These are phyloP conservation scores for Emydomyces testavorans DNA, from an alignment of 2,329 filamentous ascomycete species.

Conservation along the genomic window DNA sequence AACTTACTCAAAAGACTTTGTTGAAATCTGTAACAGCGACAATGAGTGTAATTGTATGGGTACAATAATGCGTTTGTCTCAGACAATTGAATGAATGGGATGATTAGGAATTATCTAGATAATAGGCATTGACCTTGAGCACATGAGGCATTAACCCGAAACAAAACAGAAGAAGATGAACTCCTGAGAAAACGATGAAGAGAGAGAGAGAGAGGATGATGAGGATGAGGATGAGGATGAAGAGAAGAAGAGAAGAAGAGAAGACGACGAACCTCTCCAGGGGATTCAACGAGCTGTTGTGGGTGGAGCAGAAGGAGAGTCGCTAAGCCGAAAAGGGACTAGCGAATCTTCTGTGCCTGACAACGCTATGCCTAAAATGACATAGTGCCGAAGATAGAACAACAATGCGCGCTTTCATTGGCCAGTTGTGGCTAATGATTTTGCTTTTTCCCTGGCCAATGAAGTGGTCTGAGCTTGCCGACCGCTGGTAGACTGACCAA, in stretches of 20 bases:
- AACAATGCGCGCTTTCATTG: not conserved
- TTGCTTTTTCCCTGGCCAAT: constrained; percentile 3
- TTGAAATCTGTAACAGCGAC: too few relatives aligned
- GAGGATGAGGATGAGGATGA: not conserved
- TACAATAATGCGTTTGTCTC: not conserved
- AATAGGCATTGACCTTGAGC: not conserved
- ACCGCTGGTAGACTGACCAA: not conserved
- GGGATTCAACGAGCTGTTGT: too few relatives aligned
- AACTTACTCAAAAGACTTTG: too few relatives aligned
- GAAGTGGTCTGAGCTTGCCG: not conserved
- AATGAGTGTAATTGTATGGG: not conserved
- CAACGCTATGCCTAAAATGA: not conserved
- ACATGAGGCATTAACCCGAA: not conserved
- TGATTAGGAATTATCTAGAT: not conserved
- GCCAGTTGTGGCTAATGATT: not conserved
- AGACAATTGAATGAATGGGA: not conserved
- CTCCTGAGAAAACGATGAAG: not conserved
- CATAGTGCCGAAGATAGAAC: not conserved
- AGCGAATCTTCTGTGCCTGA: not conserved
- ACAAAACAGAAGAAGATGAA: not conserved
- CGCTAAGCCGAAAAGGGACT: too few relatives aligned
- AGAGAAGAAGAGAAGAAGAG: too few relatives aligned
- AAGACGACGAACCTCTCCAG: too few relatives aligned
- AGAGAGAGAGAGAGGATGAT: not conserved
- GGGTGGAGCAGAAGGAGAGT: too few relatives aligned